Conservation (phyloP, 2,329 filamentous ascomycete species). For the Epichloe baconii region DNA sequence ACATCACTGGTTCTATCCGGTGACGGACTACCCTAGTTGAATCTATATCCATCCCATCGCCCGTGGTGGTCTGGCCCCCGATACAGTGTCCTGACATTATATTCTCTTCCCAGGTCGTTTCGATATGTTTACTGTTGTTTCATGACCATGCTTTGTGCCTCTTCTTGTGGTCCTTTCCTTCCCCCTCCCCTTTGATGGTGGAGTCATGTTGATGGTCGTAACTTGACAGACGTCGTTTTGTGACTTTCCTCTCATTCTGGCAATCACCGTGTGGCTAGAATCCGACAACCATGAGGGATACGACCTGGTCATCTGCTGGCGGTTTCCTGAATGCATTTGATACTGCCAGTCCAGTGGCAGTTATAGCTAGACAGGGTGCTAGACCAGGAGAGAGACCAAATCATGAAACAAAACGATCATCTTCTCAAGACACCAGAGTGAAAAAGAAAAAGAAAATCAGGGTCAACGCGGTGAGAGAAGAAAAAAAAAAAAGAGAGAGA, state of each 20-base stretch:
- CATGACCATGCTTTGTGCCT: conserved; percentile 7
- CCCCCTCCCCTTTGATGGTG: background rate
- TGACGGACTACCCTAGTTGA: conserved; percentile 25
- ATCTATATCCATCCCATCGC: conserved; percentile 26
- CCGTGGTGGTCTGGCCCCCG: conserved; percentile 8
- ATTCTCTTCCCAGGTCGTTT: conserved; percentile 13
- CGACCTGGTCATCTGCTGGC: background rate
- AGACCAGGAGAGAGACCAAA: background rate
- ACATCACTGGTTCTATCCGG: conserved; percentile 20
- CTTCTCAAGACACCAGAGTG: background rate
- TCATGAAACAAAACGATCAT: background rate
- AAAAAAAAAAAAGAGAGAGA: no score
- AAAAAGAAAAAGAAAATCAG: conserved; percentile 2
- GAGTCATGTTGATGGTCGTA: no score
- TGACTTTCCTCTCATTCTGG: no score
- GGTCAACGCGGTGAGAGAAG: conserved; percentile 4
- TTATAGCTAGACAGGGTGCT: background rate
- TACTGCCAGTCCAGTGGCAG: conserved; percentile 15
- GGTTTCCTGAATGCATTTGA: background rate
- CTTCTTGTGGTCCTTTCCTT: conserved; percentile 6
- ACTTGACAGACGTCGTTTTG: no score
- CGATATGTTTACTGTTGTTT: conserved; percentile 1
- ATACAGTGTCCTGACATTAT: conserved; percentile 10
- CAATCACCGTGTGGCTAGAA: no score
- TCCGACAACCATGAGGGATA: background rate